Evolutionary conservation across 1,284 basidiomycete genomes (phyloP).

Genomic region (Trichosporon ovoides): DNA sequence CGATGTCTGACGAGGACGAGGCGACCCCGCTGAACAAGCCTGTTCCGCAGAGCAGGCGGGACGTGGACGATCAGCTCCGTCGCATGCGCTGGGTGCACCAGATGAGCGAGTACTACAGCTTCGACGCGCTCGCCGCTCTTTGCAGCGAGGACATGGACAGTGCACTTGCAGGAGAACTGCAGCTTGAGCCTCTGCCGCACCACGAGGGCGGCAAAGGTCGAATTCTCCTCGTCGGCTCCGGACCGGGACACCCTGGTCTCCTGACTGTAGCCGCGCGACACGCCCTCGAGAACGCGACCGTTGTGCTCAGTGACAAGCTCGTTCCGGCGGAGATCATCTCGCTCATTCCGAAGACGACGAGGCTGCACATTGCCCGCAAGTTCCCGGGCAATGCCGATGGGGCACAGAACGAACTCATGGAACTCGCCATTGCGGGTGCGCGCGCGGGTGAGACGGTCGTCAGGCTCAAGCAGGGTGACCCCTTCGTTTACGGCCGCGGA

Average conservation of each 20-base stretch:
- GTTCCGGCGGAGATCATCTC: constrained; percentile 83
- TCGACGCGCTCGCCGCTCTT: constrained; percentile 69
- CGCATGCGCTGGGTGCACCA: constrained; percentile 85
- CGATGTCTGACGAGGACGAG: constrained; percentile 51
- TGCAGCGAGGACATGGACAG: constrained; percentile 63
- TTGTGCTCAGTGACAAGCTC: constrained; percentile 94
- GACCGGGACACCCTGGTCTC: constrained; percentile 87
- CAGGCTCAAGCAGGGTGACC: constrained; percentile 95
- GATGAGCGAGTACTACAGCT: constrained; percentile 89
- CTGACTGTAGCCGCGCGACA: constrained; percentile 81
- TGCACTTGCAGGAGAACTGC: constrained; percentile 49
- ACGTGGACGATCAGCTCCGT: constrained; percentile 47
- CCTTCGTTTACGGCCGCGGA: constrained; percentile 86
- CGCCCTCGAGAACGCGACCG: constrained; percentile 69
- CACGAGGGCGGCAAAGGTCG: constrained; percentile 54
- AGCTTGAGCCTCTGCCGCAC: constrained; percentile 23
- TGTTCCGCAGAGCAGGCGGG: constrained; percentile 57
- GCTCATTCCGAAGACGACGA: constrained; percentile 65
- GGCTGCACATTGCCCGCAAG: constrained; percentile 78
- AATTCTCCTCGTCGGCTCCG: constrained; percentile 86
- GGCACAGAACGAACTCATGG: constrained; percentile 90
- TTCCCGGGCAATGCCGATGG: constrained; percentile 96
- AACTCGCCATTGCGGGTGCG: constrained; percentile 76
- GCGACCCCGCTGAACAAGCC: constrained; percentile 70
- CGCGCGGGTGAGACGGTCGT: constrained; percentile 77